A percentile compares a stretch with the other conserved stretches of the same genome.
phyloP scores from a whole-genome alignment of 1,284 basidiomycete genomes.

The Leucoagaricus sp. region DNA sequence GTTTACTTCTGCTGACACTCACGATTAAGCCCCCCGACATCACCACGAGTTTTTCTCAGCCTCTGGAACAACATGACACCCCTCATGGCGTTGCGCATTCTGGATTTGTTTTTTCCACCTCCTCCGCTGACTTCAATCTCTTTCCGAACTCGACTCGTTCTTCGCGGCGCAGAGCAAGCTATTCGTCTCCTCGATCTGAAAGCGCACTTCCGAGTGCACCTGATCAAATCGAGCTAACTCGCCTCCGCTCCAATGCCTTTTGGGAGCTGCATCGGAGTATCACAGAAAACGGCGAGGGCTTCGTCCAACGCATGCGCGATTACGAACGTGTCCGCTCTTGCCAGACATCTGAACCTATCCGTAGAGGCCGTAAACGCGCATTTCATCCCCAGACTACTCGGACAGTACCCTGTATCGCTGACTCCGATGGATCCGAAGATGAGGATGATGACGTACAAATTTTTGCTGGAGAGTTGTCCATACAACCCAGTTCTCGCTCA shows the following conservation, averaged over 20 bases:
- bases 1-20: background rate
- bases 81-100: background rate
- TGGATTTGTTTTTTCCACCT: conserved; percentile 44
- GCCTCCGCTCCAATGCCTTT: conserved; percentile 61
- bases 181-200: background rate
- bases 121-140: conserved; percentile 62
- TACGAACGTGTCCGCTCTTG: conserved; percentile 55
- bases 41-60: conserved; percentile 1
- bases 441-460: conserved; percentile 63
- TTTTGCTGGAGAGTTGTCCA: conserved; percentile 38
- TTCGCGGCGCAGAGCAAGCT: conserved; percentile 3
- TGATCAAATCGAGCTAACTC: conserved; percentile 36
- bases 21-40: conserved; percentile 5
- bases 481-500: background rate
- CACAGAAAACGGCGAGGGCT: conserved; percentile 60
- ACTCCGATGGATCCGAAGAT: conserved; percentile 33
- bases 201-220: background rate
- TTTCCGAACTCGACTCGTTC: conserved; percentile 32
- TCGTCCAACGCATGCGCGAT: conserved; percentile 73
- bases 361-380: conserved; percentile 33
- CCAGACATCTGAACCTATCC: conserved; percentile 18
- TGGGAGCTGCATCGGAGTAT: conserved; percentile 63
- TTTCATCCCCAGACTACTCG: conserved; percentile 24
- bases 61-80: background rate
- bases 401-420: conserved; percentile 14